These are phyloP conservation scores for Helotiales sp. DNA, from an alignment of 2,329 filamentous ascomycete species.

Conservation along the genomic window DNA sequence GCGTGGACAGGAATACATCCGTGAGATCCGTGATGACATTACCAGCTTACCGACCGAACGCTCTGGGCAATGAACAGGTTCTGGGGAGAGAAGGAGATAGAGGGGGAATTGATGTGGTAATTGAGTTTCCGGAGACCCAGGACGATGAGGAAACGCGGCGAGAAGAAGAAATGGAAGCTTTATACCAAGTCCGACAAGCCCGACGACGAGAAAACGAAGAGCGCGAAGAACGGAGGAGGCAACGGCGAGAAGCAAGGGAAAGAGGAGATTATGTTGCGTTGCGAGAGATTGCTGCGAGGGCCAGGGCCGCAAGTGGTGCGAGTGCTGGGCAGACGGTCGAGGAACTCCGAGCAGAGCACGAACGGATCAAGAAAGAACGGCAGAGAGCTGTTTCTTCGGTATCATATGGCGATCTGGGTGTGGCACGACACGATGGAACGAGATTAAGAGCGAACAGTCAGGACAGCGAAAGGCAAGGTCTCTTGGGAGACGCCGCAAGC, in stretches of 20 bases:
- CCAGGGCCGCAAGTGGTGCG: constrained; percentile 49
- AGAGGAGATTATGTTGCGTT: constrained; percentile 73
- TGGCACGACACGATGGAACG: constrained; percentile 78
- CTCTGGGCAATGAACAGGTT: constrained; percentile 78
- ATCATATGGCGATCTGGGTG: constrained; percentile 75
- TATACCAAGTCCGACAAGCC: constrained; percentile 86
- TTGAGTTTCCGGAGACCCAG: constrained; percentile 80
- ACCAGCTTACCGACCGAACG: constrained; percentile 78
- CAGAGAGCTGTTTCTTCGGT: constrained; percentile 75
- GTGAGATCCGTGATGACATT: constrained; percentile 94
- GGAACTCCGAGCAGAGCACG: constrained; percentile 60
- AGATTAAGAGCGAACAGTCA: constrained; percentile 73
- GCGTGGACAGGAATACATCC: constrained; percentile 81
- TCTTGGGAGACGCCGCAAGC: constrained; percentile 71
- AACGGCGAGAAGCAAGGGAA: constrained; percentile 72
- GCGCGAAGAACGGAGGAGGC: constrained; percentile 74
- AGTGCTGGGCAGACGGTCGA: constrained; percentile 57
- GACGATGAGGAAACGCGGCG: constrained; percentile 79
- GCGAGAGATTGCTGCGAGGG: constrained; percentile 63
- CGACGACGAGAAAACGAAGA: constrained; percentile 77
- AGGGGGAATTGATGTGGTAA: constrained; percentile 86
- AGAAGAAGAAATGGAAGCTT: constrained; percentile 88
- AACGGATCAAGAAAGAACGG: constrained; percentile 61
- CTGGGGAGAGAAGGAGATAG: constrained; percentile 89
- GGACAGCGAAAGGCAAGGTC: constrained; percentile 73